Conservation (phyloP, 23 red algal species). For the Porphyridium purpureum region DNA sequence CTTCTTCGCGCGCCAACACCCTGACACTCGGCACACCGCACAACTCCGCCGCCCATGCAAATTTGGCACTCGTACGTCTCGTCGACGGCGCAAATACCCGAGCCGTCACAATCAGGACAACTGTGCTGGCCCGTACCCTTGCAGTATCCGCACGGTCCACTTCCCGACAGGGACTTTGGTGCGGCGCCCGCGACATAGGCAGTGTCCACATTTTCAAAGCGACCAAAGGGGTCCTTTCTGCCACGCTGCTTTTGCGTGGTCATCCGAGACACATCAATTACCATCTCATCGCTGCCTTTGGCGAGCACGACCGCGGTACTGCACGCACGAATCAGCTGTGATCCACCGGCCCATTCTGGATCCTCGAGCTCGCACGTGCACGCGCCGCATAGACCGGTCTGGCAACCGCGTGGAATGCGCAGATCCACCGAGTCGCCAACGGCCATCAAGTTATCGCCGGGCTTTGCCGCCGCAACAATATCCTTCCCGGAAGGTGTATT, state of each 20-base stretch:
- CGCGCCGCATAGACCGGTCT: slow-evolving; percentile 68
- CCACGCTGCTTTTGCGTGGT: neutral
- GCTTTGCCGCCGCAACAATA: slow-evolving; percentile 27
- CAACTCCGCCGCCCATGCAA: slow-evolving; percentile 14
- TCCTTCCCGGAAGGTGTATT: slow-evolving; percentile 61
- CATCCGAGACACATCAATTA: slow-evolving; percentile 71
- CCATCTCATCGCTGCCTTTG: slow-evolving; percentile 27
- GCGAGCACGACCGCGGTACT: slow-evolving; percentile 24
- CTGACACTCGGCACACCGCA: slow-evolving; percentile 34
- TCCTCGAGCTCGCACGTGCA: slow-evolving; percentile 80
- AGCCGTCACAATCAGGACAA: slow-evolving; percentile 7
- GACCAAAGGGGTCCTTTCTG: slow-evolving; percentile 17
- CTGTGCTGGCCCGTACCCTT: slow-evolving; percentile 19
- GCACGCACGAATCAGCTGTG: slow-evolving; percentile 71
- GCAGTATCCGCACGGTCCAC: slow-evolving; percentile 7
- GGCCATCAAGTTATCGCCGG: slow-evolving; percentile 37
- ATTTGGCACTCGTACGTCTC: slow-evolving; percentile 4
- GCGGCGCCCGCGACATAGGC: slow-evolving; percentile 51
- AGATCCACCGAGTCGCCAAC: slow-evolving; percentile 64
- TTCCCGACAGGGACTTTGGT: slow-evolving; percentile 13
- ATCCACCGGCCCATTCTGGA: slow-evolving; percentile 10
- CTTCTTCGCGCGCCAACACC: slow-evolving; percentile 11
- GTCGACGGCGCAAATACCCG: neutral
- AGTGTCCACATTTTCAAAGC: slow-evolving; percentile 71
- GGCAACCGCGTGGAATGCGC: slow-evolving; percentile 71